Base-by-base conservation (phyloP, 257 asterid species). In the Misopates orontium region DNA sequence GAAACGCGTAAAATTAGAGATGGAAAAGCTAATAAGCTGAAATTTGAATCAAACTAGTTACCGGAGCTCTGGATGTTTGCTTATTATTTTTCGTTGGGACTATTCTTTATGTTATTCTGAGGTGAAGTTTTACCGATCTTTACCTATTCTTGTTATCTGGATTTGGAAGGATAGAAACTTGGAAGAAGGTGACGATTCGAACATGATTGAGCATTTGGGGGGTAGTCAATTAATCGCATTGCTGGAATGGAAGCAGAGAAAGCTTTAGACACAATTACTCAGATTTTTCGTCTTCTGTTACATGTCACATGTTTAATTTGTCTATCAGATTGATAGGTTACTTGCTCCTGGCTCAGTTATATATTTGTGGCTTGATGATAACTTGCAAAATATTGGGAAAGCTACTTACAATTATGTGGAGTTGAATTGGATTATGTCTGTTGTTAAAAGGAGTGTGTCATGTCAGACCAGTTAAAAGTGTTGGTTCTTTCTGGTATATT, bases 401-500 rank as follows among this genome's bases (percentile, higher is more conserved):
- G 22, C 31, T 64, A 31, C 36, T 53, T 60, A 4, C 14, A 49
- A 40, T 6, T 64, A 28, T 41, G 36, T 21, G 24, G 71, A 60
- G 15, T 48, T 72, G 52, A 28, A 23, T 65, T 52, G 15, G 17
- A 16, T 66, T 40, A 8, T 40, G 36, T 17, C 36, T 56, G 32
- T 52, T 36, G 36, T 55, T 45, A n/a, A 39, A 58, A 28, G 61
- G 54, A 50, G 64, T 28, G 11, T 19, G 16, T 23, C 23, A 36
- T 36, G 36, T 28, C 42, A 36, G 42, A 14, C 65, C 36, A 18
- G 56, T 60, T 59, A 60, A 52, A 66, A 55, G 13, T 47, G 8
- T 21, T 65, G 52, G 40, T 25, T 53, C 21, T n/a, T 23, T 49
- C 40, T 68, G 51, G 47, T 59, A 2, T 44, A 53, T 17, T 58